Percentiles rank a stretch among this genome's conserved stretches.
Evolutionary conservation across 106 monocot species (phyloP).

Genomic region (Posidonia australis): DNA sequence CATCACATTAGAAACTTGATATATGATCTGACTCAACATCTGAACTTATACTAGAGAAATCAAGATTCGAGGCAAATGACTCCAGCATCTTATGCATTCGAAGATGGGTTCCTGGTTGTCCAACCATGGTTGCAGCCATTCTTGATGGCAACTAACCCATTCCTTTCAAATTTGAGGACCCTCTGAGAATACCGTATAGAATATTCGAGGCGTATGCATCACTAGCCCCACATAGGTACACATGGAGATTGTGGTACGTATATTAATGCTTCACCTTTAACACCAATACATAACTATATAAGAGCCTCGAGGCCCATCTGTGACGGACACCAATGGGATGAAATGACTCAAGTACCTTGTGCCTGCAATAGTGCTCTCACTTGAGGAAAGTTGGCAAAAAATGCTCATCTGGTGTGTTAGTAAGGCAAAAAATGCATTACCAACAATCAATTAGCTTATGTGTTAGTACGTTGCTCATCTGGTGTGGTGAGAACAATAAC

Average conservation of each 20-base stretch:
- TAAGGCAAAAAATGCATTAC: conserved; percentile 1
- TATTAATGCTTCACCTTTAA: conserved; percentile 86
- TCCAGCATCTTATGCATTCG: conserved; percentile 63
- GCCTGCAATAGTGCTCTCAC: conserved; percentile 44
- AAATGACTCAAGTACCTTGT: conserved; percentile 71
- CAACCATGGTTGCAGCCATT: conserved; percentile 80
- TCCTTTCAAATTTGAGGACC: conserved; percentile 71
- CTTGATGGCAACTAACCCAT: conserved; percentile 74
- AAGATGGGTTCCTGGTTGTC: conserved; percentile 83
- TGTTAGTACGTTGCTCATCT: conserved; percentile 84
- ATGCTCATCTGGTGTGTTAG: too few species aligned
- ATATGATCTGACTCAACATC: conserved; percentile 40
- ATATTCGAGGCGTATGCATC: conserved; percentile 86
- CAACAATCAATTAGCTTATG: not conserved
- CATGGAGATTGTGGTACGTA: conserved; percentile 79
- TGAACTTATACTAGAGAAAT: conserved; percentile 33
- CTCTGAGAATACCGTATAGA: conserved; percentile 67
- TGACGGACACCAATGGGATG: conserved; percentile 77
- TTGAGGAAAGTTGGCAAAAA: conserved; percentile 41
- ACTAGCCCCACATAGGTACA: conserved; percentile 76
- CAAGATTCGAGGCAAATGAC: conserved; percentile 43
- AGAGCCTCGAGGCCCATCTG: conserved; percentile 68
- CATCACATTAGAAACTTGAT: conserved; percentile 9
- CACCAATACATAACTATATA: conserved; percentile 77
- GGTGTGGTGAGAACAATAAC: conserved; percentile 94